These are phyloP conservation scores for Gymnopilus dilepis DNA, from an alignment of 768 basidiomycete species.

Conservation along the genomic window DNA sequence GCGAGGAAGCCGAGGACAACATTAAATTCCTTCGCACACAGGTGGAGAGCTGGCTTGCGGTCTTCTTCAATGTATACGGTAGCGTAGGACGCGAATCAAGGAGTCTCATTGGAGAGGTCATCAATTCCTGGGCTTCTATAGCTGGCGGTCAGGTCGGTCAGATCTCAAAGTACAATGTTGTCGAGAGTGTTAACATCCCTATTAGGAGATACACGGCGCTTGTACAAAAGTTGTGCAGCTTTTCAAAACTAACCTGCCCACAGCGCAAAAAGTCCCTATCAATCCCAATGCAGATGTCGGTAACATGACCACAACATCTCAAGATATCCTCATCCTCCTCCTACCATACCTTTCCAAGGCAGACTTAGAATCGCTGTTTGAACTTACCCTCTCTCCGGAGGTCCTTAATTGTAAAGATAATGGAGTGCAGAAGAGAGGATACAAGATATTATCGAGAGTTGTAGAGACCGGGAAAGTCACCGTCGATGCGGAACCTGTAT, in stretches of 20 bases:
- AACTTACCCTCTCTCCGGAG: conserved; percentile 66
- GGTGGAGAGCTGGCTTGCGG: conserved; percentile 91
- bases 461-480: conserved; percentile 66
- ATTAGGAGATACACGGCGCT: conserved; percentile 77
- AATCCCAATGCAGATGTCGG: conserved; percentile 43
- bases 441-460: conserved; percentile 82
- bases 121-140: conserved; percentile 85
- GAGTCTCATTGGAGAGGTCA: conserved; percentile 85
- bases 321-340: conserved; percentile 87
- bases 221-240: conserved; percentile 79
- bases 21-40: conserved; percentile 75
- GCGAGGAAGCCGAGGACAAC: conserved; percentile 67
- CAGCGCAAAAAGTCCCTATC: conserved; percentile 36
- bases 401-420: conserved; percentile 82
- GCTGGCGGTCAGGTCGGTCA: conserved; percentile 66
- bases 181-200: not conserved
- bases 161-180: not conserved
- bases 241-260: conserved; percentile 66
- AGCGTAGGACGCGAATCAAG: conserved; percentile 77
- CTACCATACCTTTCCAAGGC: conserved; percentile 71
- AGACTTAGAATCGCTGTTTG: conserved; percentile 70
- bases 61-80: conserved; percentile 96
- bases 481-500: conserved; percentile 58
- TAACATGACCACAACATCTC: conserved; percentile 64
- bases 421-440: conserved; percentile 93